These are phyloP conservation scores for Emmonsiellopsis sp. DNA, from an alignment of 2,329 filamentous ascomycete genomes.

Conservation along the genomic window DNA sequence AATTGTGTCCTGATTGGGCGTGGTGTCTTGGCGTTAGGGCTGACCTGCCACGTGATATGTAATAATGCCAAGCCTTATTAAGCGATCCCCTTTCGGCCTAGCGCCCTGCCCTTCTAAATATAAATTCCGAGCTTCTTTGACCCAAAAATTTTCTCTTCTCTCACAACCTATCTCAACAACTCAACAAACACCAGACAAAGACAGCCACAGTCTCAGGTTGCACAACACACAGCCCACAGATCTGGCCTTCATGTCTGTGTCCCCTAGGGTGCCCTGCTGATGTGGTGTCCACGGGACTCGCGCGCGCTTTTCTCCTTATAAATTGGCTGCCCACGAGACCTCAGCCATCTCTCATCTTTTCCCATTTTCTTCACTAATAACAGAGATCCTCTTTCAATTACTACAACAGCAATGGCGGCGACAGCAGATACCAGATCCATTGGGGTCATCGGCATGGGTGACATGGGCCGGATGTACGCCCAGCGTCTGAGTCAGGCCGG, in stretches of 20 bases:
- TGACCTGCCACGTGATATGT: not conserved
- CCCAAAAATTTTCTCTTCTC: not conserved
- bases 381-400: not conserved
- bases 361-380: not conserved
- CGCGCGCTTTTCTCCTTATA: not conserved
- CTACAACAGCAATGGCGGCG: constrained; percentile 2
- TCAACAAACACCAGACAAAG: not conserved
- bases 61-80: not conserved
- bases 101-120: not conserved
- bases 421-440: constrained; percentile 57
- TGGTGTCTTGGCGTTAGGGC: not conserved
- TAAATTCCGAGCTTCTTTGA: not conserved
- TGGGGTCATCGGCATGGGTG: constrained; percentile 96
- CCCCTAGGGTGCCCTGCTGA: not conserved
- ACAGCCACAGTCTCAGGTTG: not conserved
- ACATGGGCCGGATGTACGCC: constrained; percentile 99
- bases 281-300: not conserved
- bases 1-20: not conserved
- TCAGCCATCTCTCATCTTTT: not conserved
- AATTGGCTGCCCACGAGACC: not conserved
- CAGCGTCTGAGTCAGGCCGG: constrained; percentile 78
- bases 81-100: not conserved
- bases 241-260: not conserved
- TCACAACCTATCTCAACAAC: not conserved
- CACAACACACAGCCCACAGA: not conserved